These are phyloP conservation scores for Phaeoacremonium minimum DNA, from an alignment of 2,329 filamentous ascomycete genomes.

Conservation along the genomic window DNA sequence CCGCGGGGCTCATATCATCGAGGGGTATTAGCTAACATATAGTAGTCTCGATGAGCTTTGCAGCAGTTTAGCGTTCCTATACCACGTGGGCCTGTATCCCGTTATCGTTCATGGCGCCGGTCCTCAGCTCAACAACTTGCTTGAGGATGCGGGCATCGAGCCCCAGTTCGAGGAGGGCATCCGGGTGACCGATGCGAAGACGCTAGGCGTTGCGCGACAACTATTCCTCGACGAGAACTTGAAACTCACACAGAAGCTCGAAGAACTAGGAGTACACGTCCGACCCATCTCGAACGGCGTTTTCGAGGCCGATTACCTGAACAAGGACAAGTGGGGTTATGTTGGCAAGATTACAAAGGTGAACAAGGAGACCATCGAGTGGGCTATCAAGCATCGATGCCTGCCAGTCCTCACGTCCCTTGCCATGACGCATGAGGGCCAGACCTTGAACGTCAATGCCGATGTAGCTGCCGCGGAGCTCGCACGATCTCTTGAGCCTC, in stretches of 20 bases:
- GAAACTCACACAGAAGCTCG: conserved; percentile 84
- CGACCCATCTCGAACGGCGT: conserved; percentile 86
- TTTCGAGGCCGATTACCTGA: conserved; percentile 88
- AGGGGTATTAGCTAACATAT: no score
- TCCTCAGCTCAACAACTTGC: conserved; percentile 87
- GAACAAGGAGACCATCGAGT: conserved; percentile 85
- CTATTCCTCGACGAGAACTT: conserved; percentile 95
- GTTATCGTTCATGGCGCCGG: conserved; percentile 95
- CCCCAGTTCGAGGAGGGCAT: conserved; percentile 97
- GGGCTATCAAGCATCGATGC: conserved; percentile 84
- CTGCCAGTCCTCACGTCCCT: conserved; percentile 93
- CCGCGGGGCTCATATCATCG: no score
- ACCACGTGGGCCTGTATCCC: conserved; percentile 91
- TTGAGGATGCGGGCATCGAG: conserved; percentile 88
- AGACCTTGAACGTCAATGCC: conserved; percentile 94
- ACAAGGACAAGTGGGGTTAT: conserved; percentile 93
- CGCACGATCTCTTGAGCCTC: conserved; percentile 79
- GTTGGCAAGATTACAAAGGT: conserved; percentile 95
- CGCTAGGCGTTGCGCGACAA: conserved; percentile 82
- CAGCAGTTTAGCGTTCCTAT: conserved; percentile 82
- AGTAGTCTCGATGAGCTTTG: conserved; percentile 81
- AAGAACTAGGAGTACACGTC: conserved; percentile 83
- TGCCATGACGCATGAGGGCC: conserved; percentile 87
- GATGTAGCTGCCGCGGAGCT: conserved; percentile 94
- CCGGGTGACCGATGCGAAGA: conserved; percentile 92